Percentiles rank a stretch among this genome's conserved stretches.
These are phyloP conservation scores for Musa beccarii DNA, from an alignment of 176 grass and related monocot species.

Conservation along the genomic window DNA sequence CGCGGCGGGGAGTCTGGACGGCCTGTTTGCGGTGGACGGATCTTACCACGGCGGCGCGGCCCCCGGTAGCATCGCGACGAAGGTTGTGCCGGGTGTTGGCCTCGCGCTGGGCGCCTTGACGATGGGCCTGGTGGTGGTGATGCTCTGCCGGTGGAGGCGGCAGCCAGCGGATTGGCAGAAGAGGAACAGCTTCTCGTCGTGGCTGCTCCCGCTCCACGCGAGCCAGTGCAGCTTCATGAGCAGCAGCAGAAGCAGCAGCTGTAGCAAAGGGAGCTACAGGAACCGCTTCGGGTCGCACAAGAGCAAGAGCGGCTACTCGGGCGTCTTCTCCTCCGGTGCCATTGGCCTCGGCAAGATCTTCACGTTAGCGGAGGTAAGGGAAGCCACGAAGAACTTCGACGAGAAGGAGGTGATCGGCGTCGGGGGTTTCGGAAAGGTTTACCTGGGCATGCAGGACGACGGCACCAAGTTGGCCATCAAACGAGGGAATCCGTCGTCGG, in stretches of 20 bases:
- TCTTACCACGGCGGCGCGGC: slow-evolving; percentile 1
- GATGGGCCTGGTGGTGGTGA: slow-evolving; percentile 32
- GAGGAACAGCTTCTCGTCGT: slow-evolving; percentile 70
- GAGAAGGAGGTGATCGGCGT: slow-evolving; percentile 74
- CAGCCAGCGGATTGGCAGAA: slow-evolving; percentile 50
- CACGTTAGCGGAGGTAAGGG: slow-evolving; percentile 73
- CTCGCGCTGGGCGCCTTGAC: slow-evolving; percentile 43
- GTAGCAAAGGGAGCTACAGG: slow-evolving; percentile 47
- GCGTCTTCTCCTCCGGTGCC: slow-evolving; percentile 61
- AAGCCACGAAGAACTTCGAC: slow-evolving; percentile 92
- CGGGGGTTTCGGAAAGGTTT: slow-evolving; percentile 90
- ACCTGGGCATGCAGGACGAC: slow-evolving; percentile 69
- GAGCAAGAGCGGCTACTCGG: slow-evolving; percentile 73
- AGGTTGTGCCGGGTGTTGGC: slow-evolving; percentile 37
- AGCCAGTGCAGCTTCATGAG: slow-evolving; percentile 67
- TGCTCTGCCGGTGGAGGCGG: slow-evolving; percentile 41
- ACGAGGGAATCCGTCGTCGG: slow-evolving; percentile 73
- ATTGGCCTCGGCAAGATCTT: slow-evolving; percentile 65
- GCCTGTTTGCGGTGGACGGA: slow-evolving; percentile 35
- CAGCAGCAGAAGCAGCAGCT: slow-evolving; percentile 54
- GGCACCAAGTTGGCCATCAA: slow-evolving; percentile 84
- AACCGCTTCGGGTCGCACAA: slow-evolving; percentile 61
- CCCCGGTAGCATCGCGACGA: slow-evolving; percentile 33
- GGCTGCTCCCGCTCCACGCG: slow-evolving; percentile 75
- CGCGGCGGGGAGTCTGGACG: slow-evolving; percentile 65